Evolutionary conservation across 1,284 basidiomycete genomes (phyloP), one percentile per base, ranked within the genome.

Genomic region (Fomitopsis palustris): DNA sequence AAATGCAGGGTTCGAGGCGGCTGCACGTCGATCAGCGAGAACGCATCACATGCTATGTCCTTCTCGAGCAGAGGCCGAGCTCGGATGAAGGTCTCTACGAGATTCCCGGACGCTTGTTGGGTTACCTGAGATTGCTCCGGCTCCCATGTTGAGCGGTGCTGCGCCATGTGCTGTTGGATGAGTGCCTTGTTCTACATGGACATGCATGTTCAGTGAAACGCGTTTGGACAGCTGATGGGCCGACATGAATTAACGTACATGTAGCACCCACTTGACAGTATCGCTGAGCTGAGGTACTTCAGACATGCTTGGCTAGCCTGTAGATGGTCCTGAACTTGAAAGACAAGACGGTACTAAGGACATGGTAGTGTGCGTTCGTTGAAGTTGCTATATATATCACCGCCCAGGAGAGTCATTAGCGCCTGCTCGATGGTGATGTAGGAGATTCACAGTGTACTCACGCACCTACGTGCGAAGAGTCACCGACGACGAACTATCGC

Each of bases 21-120:
- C 27, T 59, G 53, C 27, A 59, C 53, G 21, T 45, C 53, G 21
- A 53, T 27, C 4, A 55, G 43, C 25, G 57, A 59, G 57, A 37
- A 59, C 17, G 42, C 38, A 3, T 33, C 53, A 25, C 38, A 31
- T 8, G 39, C 53, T 14, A 42, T 10, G 37, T 59, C 53, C 16
- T 39, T 38, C n/a, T 29, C 52, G 21, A 55, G 33, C n/a, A 55
- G 29, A n/a, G 53, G 57, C 17, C 53, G 53, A n/a, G 54, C 53
- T 19, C 53, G 53, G n/a, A 55, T 45, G 31, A 21, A 59, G 39
- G 53, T 47, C 21, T 56, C 35, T 25, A 49, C 35, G 16, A 43
- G 55, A 37, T 23, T 27, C 14, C 27, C 45, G 23, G 31, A 23
- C 10, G 27, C 21, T 14, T 23, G 17, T 9, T 7, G 17, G 16